Conservation (phyloP, 805 yeast species). For the Metschnikowia peoriensis region DNA sequence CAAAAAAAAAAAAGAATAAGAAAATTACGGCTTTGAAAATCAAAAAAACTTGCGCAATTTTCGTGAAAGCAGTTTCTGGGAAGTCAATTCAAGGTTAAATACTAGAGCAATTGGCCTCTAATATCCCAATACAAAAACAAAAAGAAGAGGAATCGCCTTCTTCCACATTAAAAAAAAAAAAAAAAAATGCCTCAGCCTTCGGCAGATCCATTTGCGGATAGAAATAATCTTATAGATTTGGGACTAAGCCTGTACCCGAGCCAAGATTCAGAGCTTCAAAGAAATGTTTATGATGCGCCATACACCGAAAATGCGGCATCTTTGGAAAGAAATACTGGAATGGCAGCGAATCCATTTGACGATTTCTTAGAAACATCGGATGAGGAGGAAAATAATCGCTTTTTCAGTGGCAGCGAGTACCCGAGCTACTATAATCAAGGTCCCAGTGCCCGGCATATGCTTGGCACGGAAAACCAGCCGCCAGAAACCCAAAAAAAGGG, state of each 20-base stretch:
- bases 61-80: no score
- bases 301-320: background rate
- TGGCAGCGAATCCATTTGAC: slow-evolving; percentile 24
- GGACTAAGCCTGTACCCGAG: slow-evolving; percentile 22
- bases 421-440: slow-evolving; percentile 18
- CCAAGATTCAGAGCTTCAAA: slow-evolving; percentile 5
- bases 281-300: background rate
- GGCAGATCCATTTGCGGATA: slow-evolving; percentile 19
- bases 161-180: no score
- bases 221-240: slow-evolving; percentile 33
- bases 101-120: no score
- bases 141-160: background rate
- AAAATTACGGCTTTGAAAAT: background rate
- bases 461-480: slow-evolving; percentile 24
- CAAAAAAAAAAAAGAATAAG: no score
- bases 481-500: slow-evolving; percentile 19
- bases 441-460: slow-evolving; percentile 22
- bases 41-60: background rate
- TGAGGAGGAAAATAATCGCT: slow-evolving; percentile 24
- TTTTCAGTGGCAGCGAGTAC: slow-evolving; percentile 7
- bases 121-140: background rate
- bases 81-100: no score
- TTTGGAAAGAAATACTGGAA: background rate
- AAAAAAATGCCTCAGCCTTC: slow-evolving; percentile 8
- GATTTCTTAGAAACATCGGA: slow-evolving; percentile 37